Percentiles rank a stretch among this genome's conserved stretches.
Evolutionary conservation across 2,329 filamentous ascomycete genomes (phyloP).

Genomic region (Monosporascus sp.): DNA sequence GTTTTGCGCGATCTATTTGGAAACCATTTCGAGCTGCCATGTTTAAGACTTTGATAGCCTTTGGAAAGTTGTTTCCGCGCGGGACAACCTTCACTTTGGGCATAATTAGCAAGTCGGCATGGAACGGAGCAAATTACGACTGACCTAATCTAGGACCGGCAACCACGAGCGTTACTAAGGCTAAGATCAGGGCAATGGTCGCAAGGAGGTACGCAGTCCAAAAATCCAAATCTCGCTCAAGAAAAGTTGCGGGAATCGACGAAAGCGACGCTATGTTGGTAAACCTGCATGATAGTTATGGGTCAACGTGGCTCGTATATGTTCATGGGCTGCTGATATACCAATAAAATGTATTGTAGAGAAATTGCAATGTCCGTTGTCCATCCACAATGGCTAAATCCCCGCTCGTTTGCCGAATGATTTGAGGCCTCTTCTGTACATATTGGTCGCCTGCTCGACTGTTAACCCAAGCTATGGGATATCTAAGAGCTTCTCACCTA

Average conservation of each 20-base stretch:
- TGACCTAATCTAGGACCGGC: not conserved
- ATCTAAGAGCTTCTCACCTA: slow-evolving; percentile 50
- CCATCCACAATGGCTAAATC: not conserved
- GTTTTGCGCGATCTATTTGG: slow-evolving; percentile 48
- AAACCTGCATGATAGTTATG: not conserved
- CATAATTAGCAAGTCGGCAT: not conserved
- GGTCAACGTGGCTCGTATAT: not conserved
- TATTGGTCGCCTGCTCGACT: not conserved
- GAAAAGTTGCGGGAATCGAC: slow-evolving; percentile 53
- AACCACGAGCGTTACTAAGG: slow-evolving; percentile 26
- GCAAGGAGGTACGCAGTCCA: slow-evolving; percentile 57
- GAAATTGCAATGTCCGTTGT: not conserved
- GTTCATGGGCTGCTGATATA: not conserved
- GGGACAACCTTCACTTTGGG: not conserved
- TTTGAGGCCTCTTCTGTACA: not conserved
- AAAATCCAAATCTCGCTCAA: slow-evolving; percentile 54
- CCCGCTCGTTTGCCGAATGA: not conserved
- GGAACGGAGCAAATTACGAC: not conserved
- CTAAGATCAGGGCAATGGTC: slow-evolving; percentile 49
- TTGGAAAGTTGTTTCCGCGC: not conserved
- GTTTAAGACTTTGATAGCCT: not conserved
- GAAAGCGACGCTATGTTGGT: slow-evolving; percentile 33
- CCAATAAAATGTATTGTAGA: not conserved
- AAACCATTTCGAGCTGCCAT: too few relatives aligned
- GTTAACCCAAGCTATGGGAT: slow-evolving; percentile 56